These are phyloP conservation scores for Tylopilus cervinicoccineus DNA, from an alignment of 768 basidiomycete species.

Conservation along the genomic window DNA sequence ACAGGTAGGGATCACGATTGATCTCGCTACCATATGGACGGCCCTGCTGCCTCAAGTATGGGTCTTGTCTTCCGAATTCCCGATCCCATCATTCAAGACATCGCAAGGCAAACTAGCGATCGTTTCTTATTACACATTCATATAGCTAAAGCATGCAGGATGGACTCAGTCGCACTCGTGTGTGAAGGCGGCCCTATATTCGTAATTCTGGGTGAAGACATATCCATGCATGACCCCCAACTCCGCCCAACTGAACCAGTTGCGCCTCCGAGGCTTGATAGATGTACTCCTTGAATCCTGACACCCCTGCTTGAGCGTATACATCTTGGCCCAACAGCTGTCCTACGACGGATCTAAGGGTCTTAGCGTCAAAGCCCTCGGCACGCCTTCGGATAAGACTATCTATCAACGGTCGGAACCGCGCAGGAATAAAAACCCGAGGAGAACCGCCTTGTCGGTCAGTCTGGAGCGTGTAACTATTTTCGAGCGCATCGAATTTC, in stretches of 20 bases:
- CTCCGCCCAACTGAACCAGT: conserved; percentile 40
- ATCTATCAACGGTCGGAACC: conserved; percentile 32
- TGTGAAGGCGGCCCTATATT: conserved; percentile 8
- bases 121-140: conserved; percentile 14
- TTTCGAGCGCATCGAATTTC: not conserved
- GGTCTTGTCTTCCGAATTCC: not conserved
- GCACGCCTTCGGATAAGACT: conserved; percentile 29
- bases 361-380: conserved; percentile 31
- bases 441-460: not conserved
- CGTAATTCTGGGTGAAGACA: conserved; percentile 23
- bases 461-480: not conserved
- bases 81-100: not conserved
- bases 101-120: conserved; percentile 2
- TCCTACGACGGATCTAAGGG: conserved; percentile 38
- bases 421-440: conserved; percentile 5
- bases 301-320: conserved; percentile 39
- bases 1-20: not conserved
- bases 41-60: not conserved
- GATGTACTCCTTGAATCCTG: conserved; percentile 40
- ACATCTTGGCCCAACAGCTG: conserved; percentile 28
- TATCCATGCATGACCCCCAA: conserved; percentile 36
- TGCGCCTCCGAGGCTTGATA: conserved; percentile 35
- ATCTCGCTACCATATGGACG: not conserved
- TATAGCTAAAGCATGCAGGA: conserved; percentile 13
- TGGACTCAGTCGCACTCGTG: conserved; percentile 6